Conservation (phyloP, 345 rosid species). For the Diplotaxis tenuifolia region DNA sequence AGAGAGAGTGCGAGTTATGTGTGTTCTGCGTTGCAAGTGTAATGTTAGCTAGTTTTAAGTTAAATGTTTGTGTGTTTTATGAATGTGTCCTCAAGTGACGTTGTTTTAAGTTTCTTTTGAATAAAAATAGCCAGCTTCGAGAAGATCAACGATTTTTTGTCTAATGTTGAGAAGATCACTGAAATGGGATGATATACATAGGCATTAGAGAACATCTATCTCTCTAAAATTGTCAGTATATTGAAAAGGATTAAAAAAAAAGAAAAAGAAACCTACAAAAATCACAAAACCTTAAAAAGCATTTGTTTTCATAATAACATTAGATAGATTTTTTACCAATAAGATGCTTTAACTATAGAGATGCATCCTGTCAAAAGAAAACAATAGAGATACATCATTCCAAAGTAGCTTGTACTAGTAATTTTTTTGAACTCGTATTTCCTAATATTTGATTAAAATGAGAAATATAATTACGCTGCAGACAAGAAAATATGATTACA, state of each 20-base stretch:
- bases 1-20: constrained; percentile 3
- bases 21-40: background rate
- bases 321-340: background rate
- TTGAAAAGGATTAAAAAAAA: background rate
- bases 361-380: too few relatives aligned
- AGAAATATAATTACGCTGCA: background rate
- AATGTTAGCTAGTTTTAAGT: constrained; percentile 30
- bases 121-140: constrained; percentile 13
- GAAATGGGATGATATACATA: background rate
- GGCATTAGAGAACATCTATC: background rate
- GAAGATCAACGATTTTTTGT: background rate
- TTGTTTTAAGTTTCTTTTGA: constrained; percentile 16
- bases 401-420: background rate
- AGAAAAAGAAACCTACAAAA: background rate
- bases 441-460: background rate
- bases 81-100: constrained; percentile 8
- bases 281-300: too few relatives aligned
- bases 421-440: background rate
- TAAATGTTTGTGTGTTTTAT: constrained; percentile 20
- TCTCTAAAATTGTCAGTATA: background rate
- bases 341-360: background rate
- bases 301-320: background rate
- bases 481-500: constrained; percentile 12
- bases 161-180: background rate
- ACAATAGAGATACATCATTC: background rate